Conservation (phyloP, 805 yeast genomes). For the Phaffomyces thermotolerans region DNA sequence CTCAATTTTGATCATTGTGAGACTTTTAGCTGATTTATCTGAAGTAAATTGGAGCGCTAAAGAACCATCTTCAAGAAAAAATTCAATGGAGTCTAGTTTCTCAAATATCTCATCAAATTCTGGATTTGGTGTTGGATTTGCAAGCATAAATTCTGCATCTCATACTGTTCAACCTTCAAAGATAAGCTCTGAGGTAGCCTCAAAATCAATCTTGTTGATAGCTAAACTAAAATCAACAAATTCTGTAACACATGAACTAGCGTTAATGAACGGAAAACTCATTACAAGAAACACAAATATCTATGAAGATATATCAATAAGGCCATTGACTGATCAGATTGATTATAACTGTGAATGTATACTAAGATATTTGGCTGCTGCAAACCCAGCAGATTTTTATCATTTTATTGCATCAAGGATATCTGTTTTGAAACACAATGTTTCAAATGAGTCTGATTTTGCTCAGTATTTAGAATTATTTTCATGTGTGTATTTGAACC, state of each 20-base stretch:
- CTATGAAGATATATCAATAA: constrained; percentile 17
- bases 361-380: constrained; percentile 40
- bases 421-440: constrained; percentile 27
- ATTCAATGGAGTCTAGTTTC: constrained; percentile 17
- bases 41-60: constrained; percentile 33
- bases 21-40: constrained; percentile 34
- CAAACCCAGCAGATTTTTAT: constrained; percentile 39
- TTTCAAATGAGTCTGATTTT: constrained; percentile 29
- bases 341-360: constrained; percentile 35
- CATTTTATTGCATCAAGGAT: constrained; percentile 27
- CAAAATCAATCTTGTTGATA: constrained; percentile 23
- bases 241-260: constrained; percentile 25
- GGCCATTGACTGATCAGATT: constrained; percentile 25
- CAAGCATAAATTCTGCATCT: constrained; percentile 27
- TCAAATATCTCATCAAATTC: constrained; percentile 18
- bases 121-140: constrained; percentile 24
- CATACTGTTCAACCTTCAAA: constrained; percentile 29
- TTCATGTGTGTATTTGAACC: constrained; percentile 35
- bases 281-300: constrained; percentile 9
- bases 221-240: constrained; percentile 28
- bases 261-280: constrained; percentile 23
- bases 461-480: constrained; percentile 41
- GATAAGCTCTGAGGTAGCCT: constrained; percentile 22
- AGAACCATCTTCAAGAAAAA: constrained; percentile 20
- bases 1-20: constrained; percentile 31